A percentile compares a stretch with the other conserved stretches of the same genome.
phyloP scores from a whole-genome alignment of 108 stramenopile genomes.

The Schizochytrium sp. region DNA sequence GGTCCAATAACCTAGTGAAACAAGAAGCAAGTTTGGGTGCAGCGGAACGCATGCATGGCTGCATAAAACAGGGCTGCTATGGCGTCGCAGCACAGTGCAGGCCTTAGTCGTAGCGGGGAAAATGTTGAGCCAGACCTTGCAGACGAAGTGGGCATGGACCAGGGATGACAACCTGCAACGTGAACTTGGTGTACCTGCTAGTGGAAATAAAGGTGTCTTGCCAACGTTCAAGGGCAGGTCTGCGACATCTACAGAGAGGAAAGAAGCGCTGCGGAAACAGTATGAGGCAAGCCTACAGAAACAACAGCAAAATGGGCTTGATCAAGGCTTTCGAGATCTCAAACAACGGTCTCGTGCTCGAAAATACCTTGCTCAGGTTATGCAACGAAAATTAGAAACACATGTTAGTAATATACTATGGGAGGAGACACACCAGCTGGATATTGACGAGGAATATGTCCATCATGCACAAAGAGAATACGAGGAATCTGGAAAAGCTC shows the following conservation, averaged over 20 bases:
- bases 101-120: not conserved
- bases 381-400: conserved; percentile 27
- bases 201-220: not conserved
- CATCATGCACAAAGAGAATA: not conserved
- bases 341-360: conserved; percentile 31
- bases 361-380: conserved; percentile 36
- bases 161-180: not conserved
- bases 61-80: too few species aligned
- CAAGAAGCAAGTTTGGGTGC: too few species aligned
- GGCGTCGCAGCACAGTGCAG: too few species aligned
- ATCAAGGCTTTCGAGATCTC: conserved; percentile 26
- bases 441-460: not conserved
- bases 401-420: not conserved
- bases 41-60: too few species aligned
- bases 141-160: not conserved
- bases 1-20: too few species aligned
- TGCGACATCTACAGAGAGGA: not conserved
- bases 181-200: conserved; percentile 16
- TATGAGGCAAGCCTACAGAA: not conserved
- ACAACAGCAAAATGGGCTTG: not conserved
- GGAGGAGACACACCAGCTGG: conserved; percentile 26
- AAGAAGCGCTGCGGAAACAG: not conserved
- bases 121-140: not conserved
- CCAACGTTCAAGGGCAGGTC: conserved; percentile 3
- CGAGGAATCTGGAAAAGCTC: not conserved